Evolutionary conservation across 1,284 basidiomycete species (phyloP).

Genomic region (Malassezia vespertilionis): DNA sequence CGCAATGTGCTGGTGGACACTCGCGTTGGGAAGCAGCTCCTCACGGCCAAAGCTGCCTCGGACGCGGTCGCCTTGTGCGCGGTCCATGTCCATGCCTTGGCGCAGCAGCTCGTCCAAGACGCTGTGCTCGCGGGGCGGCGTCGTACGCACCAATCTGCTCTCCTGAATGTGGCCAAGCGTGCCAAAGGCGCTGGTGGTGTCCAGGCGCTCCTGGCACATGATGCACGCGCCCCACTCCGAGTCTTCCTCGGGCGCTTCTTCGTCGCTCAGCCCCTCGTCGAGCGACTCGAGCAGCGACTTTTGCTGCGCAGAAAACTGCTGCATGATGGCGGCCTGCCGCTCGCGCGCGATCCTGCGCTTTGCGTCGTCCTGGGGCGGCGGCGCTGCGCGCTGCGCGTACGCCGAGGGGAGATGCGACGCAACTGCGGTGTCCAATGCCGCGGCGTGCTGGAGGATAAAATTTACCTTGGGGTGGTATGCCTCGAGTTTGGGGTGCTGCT

Average conservation of each 20-base stretch:
- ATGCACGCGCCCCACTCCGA: constrained; percentile 69
- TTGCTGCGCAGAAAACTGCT: constrained; percentile 43
- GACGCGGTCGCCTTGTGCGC: constrained; percentile 25
- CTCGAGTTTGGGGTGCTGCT: constrained; percentile 26
- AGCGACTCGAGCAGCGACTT: constrained; percentile 36
- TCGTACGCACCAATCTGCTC: constrained; percentile 69
- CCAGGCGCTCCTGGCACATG: constrained; percentile 90
- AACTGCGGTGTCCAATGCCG: constrained; percentile 12
- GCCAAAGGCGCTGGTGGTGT: constrained; percentile 65
- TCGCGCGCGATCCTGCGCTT: constrained; percentile 35
- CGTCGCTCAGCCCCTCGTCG: constrained; percentile 35
- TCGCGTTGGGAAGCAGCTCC: not conserved
- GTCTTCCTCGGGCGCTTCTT: constrained; percentile 27
- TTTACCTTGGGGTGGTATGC: constrained; percentile 29
- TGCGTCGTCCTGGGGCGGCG: constrained; percentile 26
- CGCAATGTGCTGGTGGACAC: not conserved
- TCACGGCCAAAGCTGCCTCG: constrained; percentile 17
- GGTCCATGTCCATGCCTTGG: constrained; percentile 49
- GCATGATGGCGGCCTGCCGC: constrained; percentile 44
- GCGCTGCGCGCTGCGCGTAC: constrained; percentile 5
- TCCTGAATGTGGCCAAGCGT: constrained; percentile 80
- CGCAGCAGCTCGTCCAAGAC: constrained; percentile 65
- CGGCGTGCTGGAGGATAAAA: constrained; percentile 29
- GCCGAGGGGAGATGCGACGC: constrained; percentile 14
- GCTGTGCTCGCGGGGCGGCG: constrained; percentile 57